phyloP scores from a whole-genome alignment of 2,329 filamentous ascomycete species.

The Xylaria multiplex region DNA sequence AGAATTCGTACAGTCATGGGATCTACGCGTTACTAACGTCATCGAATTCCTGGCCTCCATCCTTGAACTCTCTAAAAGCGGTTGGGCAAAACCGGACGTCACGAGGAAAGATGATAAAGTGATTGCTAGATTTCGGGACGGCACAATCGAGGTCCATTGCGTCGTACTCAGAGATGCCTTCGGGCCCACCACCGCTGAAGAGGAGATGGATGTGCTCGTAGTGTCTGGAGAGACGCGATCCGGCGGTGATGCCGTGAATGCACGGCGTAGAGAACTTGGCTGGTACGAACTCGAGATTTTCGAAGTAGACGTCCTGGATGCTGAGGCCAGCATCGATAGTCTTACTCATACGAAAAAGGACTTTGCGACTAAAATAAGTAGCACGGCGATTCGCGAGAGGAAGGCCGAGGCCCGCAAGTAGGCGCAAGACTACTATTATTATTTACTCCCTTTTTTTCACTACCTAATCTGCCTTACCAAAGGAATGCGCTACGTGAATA shows the following conservation, averaged over 20 bases:
- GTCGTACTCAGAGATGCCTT: constrained; percentile 88
- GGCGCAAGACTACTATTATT: not conserved
- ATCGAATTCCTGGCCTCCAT: constrained; percentile 78
- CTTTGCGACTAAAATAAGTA: constrained; percentile 89
- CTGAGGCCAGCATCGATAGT: constrained; percentile 62
- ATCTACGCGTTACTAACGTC: constrained; percentile 73
- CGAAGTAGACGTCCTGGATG: constrained; percentile 88
- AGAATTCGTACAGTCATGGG: constrained; percentile 83
- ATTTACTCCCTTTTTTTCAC: not conserved
- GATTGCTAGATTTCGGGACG: constrained; percentile 66
- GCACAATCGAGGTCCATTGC: constrained; percentile 74
- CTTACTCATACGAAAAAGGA: constrained; percentile 63
- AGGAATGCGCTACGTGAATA: constrained; percentile 42
- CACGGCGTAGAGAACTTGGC: constrained; percentile 77
- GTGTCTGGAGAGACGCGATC: constrained; percentile 88
- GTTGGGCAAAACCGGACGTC: constrained; percentile 56
- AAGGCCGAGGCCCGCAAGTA: constrained; percentile 45
- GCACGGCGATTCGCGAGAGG: constrained; percentile 78
- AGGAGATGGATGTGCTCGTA: constrained; percentile 80
- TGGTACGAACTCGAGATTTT: constrained; percentile 83
- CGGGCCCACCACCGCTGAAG: constrained; percentile 88
- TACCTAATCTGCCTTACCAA: constrained; percentile 3
- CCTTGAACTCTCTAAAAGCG: constrained; percentile 55
- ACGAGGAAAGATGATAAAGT: constrained; percentile 57
- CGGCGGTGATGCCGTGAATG: constrained; percentile 86